Base-by-base conservation (phyloP, 2,329 filamentous ascomycete genomes). In the Ascochyta fabae region DNA sequence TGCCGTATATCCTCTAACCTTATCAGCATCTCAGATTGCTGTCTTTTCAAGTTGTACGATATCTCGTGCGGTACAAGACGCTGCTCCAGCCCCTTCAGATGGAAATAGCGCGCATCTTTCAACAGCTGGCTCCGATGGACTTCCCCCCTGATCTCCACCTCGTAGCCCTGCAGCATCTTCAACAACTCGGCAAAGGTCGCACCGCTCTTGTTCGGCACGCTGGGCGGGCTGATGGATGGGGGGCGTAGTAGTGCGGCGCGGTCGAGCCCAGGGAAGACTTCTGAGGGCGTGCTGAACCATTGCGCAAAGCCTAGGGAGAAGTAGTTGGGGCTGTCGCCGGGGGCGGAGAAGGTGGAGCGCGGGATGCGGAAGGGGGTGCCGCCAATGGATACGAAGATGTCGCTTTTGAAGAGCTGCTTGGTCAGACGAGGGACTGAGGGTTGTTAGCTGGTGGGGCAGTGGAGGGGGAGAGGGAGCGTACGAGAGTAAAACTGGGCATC, bases 401-500 rank as follows among this genome's bases (percentile, higher is more conserved):
- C 90, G 59, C 92, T 91, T 65, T 94, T 91, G 75, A 94, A 96
- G 22, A 98, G 87, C 75, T 96, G 93, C 26, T 92, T 92, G 63
- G 94, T 92, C 56, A 98, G 81, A 62, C 91, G 90, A 24, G 94
- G 94, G 48, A 98, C 90, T 93, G 62, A 3, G 58, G 7, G 33
- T 10, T 3, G 40, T 70, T 40, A 71, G 61, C 33, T 16, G 33
- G 41, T 10, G 53, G 33, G n/a, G 27, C 27, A n/a, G 29, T 12
- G 15, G 15, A 15, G 34, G 7, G 24, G 13, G 4, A 8, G 7
- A 15, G 9, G 3, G 12, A 16, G 24, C 86, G 71, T 80, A 92
- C 90, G 79, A 69, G 86, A 92, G 77, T 97, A 98, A 77, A 97
- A 97, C 71, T 97, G 94, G 1, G 94, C 92, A 76, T 98, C 94